phyloP scores from a whole-genome alignment of 805 yeast genomes.

The Saccharomycopsis babjevae region DNA sequence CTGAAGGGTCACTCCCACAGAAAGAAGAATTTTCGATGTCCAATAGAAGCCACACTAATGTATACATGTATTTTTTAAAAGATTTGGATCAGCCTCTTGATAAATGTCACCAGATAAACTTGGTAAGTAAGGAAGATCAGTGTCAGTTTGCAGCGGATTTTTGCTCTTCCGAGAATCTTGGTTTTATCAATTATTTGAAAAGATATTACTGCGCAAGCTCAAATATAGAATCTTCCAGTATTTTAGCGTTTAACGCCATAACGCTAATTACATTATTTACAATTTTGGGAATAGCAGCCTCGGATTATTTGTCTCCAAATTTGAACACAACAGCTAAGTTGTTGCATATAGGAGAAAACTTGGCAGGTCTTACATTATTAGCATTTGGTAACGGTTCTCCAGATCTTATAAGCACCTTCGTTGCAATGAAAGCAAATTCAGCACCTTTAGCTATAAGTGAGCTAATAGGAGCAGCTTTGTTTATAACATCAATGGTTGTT shows the following conservation, averaged over 20 bases:
- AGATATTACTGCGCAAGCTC: conserved; percentile 22
- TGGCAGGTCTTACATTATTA: conserved; percentile 77
- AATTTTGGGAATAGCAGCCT: conserved; percentile 67
- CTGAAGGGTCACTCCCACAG: background rate
- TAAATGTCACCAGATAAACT: conserved; percentile 8
- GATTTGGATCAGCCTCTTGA: background rate
- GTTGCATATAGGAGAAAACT: conserved; percentile 57
- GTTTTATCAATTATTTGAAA: conserved; percentile 30
- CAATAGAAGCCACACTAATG: background rate
- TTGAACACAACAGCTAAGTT: conserved; percentile 52
- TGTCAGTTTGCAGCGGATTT: conserved; percentile 30
- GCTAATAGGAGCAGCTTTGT: conserved; percentile 81
- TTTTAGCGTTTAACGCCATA: conserved; percentile 12
- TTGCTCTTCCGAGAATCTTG: conserved; percentile 28
- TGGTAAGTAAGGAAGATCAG: conserved; percentile 21
- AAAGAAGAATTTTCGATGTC: background rate
- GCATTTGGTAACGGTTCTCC: conserved; percentile 93
- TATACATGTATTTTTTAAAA: background rate
- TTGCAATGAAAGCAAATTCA: conserved; percentile 65
- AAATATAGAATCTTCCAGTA: background rate
- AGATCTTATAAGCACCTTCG: conserved; percentile 75
- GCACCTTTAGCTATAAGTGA: conserved; percentile 81
- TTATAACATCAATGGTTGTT: conserved; percentile 67
- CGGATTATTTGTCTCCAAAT: conserved; percentile 75
- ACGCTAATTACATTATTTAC: conserved; percentile 40